Conservation (phyloP, 1,284 basidiomycete genomes). For the Trichosporon sp. region DNA sequence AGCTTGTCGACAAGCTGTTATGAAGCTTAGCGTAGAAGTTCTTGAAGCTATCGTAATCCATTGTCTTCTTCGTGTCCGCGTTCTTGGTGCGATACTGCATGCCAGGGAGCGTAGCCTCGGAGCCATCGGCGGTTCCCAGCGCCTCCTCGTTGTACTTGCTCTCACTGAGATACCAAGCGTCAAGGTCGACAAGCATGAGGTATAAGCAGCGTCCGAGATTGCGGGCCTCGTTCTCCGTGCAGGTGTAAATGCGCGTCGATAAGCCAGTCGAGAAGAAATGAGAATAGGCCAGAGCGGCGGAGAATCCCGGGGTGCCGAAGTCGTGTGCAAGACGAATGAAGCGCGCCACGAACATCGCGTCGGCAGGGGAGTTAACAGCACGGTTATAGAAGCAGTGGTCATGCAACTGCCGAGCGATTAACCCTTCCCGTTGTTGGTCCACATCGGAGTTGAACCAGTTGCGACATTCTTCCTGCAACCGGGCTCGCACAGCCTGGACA, state of each 20-base stretch:
- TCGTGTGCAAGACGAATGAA: constrained; percentile 84
- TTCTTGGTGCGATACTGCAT: constrained; percentile 59
- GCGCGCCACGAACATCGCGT: constrained; percentile 89
- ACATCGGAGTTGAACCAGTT: constrained; percentile 73
- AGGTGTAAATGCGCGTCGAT: constrained; percentile 79
- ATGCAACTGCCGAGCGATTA: constrained; percentile 30
- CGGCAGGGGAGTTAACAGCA: constrained; percentile 86
- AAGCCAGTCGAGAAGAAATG: constrained; percentile 82
- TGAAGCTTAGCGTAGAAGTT: constrained; percentile 77
- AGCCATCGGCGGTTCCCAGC: constrained; percentile 37
- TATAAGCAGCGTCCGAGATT: constrained; percentile 89
- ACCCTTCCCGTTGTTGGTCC: constrained; percentile 17
- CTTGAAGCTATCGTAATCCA: constrained; percentile 68
- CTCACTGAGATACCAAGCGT: constrained; percentile 71
- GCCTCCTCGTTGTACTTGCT: constrained; percentile 50
- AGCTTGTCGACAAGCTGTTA: constrained; percentile 56
- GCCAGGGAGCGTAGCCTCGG: constrained; percentile 48
- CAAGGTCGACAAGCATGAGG: constrained; percentile 69
- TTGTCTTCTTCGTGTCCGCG: constrained; percentile 40
- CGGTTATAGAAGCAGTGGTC: constrained; percentile 92
- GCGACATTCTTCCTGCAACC: constrained; percentile 78
- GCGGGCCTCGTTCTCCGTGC: constrained; percentile 91
- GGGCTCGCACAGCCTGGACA: constrained; percentile 55
- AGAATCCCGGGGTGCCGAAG: constrained; percentile 80
- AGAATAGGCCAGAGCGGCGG: constrained; percentile 77